These are phyloP conservation scores for Plectranthus barbatus DNA, from an alignment of 257 asterid genomes.

Conservation along the genomic window DNA sequence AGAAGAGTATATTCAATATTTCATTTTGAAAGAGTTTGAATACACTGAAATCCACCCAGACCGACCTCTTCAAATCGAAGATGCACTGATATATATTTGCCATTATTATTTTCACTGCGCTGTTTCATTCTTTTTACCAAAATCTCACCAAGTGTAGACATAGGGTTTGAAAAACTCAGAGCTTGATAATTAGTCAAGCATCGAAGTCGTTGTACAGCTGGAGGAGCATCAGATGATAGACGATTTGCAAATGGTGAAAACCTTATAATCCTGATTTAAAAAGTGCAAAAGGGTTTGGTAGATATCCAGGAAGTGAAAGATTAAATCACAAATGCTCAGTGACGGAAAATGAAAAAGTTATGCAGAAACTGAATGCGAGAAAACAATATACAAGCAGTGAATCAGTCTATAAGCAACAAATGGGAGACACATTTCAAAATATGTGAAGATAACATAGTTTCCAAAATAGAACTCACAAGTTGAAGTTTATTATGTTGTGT, in stretches of 20 bases:
- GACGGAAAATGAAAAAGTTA: not conserved
- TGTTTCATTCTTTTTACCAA: constrained; percentile 87
- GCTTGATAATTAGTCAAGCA: constrained; percentile 94
- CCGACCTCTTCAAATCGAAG: constrained; percentile 99
- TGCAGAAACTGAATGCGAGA: not conserved
- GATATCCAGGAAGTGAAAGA: constrained; percentile 4
- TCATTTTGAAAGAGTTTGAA: not conserved
- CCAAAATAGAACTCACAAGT: not conserved
- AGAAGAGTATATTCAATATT: constrained; percentile 19
- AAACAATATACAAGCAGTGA: not conserved
- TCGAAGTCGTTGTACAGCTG: constrained; percentile 80
- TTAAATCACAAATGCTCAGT: not conserved
- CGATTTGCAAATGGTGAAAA: constrained; percentile 96
- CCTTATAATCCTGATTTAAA: constrained; percentile 62
- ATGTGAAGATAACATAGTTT: not conserved
- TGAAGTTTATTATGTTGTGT: not conserved
- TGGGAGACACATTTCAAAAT: not conserved
- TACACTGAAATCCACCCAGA: constrained; percentile 11
- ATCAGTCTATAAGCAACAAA: not conserved
- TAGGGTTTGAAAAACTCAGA: constrained; percentile 61
- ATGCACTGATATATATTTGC: constrained; percentile 90
- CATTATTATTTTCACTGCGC: constrained; percentile 66
- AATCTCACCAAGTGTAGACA: constrained; percentile 54
- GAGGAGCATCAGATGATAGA: constrained; percentile 82
- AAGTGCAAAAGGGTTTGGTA: not conserved